Evolutionary conservation across 2,329 filamentous ascomycete genomes (phyloP), one percentile per base, ranked within the genome.

Genomic region (Hymenoscyphus repandus): DNA sequence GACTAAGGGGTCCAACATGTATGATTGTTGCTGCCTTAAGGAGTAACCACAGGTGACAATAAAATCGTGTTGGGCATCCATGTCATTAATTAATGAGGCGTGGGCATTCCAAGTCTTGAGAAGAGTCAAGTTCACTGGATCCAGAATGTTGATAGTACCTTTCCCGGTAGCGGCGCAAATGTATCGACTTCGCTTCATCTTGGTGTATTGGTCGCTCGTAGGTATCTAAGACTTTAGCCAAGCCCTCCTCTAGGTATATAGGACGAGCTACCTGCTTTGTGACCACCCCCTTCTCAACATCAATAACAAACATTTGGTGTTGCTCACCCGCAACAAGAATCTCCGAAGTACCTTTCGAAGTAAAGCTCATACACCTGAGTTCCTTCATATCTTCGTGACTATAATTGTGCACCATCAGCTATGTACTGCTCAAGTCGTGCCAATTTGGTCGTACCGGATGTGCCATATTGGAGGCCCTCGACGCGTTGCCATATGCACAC

Each of bases 31-130:
- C 63, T 91, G 90, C 58, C 92, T 82, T 20, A 90, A 79, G 1
- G 92, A 95, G 70, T 89, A 95, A 33, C 93, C 93, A 68, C 93
- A 99, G 4, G 93, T 97, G 18, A 97, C 87, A 48, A 99, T 83
- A 59, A 93, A 93, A 67, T 97, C 92, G 64, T 93, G 89, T 65
- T 93, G 88, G 7, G 91, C 90, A 71, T 99, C 93, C 88, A 99
- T 96, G 67, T 97, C 92, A 68, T 90, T 96, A 66, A 99, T 88
- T 46, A 84, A 81, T 7, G 89, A 88, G 1, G 86, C 85, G 65
- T 99, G 93, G 0, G 92, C 90, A 66, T 89, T 89, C 88, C 93
- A 99, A 10, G 82, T 82, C 66, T 92, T 95, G 59, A 93, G 75
- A 5, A 96, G 78, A 38, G 81, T 79, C 63, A 95, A 88, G 50